phyloP scores from a whole-genome alignment of 164 flowering plant species.

The Kingdonia uniflora region DNA sequence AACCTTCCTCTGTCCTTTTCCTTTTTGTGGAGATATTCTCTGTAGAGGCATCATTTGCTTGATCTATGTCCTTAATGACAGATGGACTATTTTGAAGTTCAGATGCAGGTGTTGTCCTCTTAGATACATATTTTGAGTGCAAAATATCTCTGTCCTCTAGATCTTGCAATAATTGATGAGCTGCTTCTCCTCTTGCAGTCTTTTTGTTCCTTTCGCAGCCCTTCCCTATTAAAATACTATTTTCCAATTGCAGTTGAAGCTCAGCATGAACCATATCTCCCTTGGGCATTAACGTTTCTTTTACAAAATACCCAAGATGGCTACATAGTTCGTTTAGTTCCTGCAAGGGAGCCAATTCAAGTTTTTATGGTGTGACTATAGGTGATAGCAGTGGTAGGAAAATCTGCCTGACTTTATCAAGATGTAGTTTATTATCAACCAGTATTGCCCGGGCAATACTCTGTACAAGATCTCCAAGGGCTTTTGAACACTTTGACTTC shows the following conservation, averaged over 20 bases:
- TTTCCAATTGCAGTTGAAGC: slow-evolving; percentile 57
- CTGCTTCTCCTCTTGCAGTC: slow-evolving; percentile 70
- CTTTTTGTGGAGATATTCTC: slow-evolving; percentile 17
- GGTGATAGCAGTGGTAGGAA: slow-evolving; percentile 73
- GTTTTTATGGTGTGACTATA: slow-evolving; percentile 80
- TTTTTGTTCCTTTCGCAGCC: slow-evolving; percentile 47
- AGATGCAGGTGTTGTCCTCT: slow-evolving; percentile 19
- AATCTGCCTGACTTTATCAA: slow-evolving; percentile 73
- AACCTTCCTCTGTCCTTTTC: slow-evolving; percentile 20
- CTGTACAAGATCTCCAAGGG: slow-evolving; percentile 87
- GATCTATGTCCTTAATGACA: slow-evolving; percentile 8
- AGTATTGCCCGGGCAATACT: slow-evolving; percentile 87
- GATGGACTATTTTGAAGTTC: slow-evolving; percentile 9
- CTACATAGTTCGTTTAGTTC: slow-evolving; percentile 65
- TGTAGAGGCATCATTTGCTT: slow-evolving; percentile 8
- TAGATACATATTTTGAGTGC: slow-evolving; percentile 21
- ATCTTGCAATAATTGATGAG: slow-evolving; percentile 44
- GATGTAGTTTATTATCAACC: slow-evolving; percentile 53
- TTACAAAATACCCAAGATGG: slow-evolving; percentile 59
- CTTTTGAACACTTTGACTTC: slow-evolving; percentile 26
- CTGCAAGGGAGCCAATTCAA: slow-evolving; percentile 64
- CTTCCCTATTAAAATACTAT: slow-evolving; percentile 39
- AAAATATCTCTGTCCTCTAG: slow-evolving; percentile 55
- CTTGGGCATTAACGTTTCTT: slow-evolving; percentile 26
- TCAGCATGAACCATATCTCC: slow-evolving; percentile 45